phyloP scores from a whole-genome alignment of 345 rosid genomes.

The Trapa bicornis region DNA sequence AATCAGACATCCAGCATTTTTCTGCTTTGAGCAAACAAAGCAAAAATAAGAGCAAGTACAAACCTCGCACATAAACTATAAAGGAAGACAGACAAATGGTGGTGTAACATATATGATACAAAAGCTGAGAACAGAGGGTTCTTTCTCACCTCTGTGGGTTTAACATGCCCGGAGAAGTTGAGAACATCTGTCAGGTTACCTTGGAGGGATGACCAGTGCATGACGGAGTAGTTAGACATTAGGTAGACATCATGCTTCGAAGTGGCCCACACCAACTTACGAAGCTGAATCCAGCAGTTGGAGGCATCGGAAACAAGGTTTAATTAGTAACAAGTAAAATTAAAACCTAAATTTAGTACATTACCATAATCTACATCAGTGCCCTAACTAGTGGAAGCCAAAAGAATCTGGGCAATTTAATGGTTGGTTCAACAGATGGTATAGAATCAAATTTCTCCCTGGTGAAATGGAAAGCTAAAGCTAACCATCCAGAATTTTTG shows the following conservation, averaged over 20 bases:
- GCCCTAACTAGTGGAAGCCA: not conserved
- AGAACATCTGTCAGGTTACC: slow-evolving; percentile 14
- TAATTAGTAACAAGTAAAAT: not conserved
- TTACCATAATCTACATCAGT: too few species aligned
- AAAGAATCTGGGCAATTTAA: not conserved
- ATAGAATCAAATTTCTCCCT: not conserved
- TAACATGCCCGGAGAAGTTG: slow-evolving; percentile 18
- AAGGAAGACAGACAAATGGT: too few species aligned
- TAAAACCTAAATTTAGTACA: not conserved
- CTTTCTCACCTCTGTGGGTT: slow-evolving; percentile 15
- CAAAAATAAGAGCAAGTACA: not conserved
- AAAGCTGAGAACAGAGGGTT: not conserved
- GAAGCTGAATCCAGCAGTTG: slow-evolving; percentile 11
- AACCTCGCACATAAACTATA: too few species aligned
- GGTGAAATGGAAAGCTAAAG: not conserved
- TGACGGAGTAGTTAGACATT: slow-evolving; percentile 18
- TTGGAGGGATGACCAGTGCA: slow-evolving; percentile 20
- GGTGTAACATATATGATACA: not conserved
- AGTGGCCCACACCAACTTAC: slow-evolving; percentile 25
- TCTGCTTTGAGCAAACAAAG: slow-evolving; percentile 15
- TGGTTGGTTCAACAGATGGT: not conserved
- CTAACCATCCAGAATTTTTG: too few species aligned
- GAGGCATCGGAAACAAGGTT: not conserved
- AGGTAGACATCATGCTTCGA: slow-evolving; percentile 27
- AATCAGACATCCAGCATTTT: slow-evolving; percentile 39